A percentile compares a stretch with the other conserved stretches of the same genome.
These are phyloP conservation scores for Fusarium cyanostomum DNA, from an alignment of 2,329 filamentous ascomycete genomes.

Conservation along the genomic window DNA sequence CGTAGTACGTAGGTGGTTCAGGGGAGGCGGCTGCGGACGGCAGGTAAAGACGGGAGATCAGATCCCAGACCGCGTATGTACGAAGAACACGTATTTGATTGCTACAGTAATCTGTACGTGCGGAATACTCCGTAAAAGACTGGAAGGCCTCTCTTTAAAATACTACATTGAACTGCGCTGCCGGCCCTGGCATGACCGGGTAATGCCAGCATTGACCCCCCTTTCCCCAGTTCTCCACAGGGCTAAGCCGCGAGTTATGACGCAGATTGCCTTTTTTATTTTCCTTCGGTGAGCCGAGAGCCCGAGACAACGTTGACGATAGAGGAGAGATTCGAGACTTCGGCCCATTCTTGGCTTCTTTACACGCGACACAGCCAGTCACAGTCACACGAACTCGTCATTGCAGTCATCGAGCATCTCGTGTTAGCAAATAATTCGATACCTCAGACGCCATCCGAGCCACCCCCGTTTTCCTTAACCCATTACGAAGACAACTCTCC, in stretches of 20 bases:
- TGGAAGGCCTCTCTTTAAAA: background rate
- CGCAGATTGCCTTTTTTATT: background rate
- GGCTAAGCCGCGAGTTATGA: background rate
- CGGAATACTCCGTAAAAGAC: no score
- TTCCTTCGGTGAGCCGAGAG: conserved; percentile 9
- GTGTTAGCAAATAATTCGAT: conserved; percentile 7
- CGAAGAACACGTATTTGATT: conserved; percentile 1
- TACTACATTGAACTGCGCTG: conserved; percentile 12
- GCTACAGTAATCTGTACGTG: background rate
- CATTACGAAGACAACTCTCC: conserved; percentile 22
- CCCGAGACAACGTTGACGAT: background rate
- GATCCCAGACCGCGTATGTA: conserved; percentile 1
- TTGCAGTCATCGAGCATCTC: background rate
- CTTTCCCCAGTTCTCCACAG: conserved; percentile 5
- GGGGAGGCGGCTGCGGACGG: conserved; percentile 11
- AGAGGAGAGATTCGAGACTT: background rate
- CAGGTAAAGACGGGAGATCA: background rate
- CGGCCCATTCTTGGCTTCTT: background rate
- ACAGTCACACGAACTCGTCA: conserved; percentile 4
- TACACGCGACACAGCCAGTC: background rate
- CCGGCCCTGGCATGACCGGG: background rate
- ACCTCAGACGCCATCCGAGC: conserved; percentile 16
- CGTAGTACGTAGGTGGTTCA: background rate
- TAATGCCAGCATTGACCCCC: background rate
- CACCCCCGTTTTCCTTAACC: conserved; percentile 19